Conservation (phyloP, 129 eudicot species). For the Arctium minus region DNA sequence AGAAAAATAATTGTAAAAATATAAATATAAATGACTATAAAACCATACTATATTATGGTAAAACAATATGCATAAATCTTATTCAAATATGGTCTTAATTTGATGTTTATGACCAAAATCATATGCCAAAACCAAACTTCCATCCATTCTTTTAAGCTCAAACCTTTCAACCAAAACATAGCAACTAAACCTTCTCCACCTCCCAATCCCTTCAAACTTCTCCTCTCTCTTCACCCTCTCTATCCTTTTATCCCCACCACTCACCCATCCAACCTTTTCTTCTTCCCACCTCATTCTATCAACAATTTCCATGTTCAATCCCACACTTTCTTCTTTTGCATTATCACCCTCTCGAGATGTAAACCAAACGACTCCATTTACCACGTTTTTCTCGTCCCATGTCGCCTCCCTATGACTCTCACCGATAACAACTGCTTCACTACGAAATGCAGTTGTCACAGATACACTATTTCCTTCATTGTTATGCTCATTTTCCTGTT, state of each 20-base stretch:
- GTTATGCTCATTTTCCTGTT: conserved; percentile 19
- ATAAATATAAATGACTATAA: background rate
- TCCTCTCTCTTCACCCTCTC: conserved; percentile 39
- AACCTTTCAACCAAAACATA: conserved; percentile 82
- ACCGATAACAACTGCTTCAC: conserved; percentile 34
- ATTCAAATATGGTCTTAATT: conserved; percentile 44
- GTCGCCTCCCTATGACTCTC: conserved; percentile 42
- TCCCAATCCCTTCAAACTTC: conserved; percentile 34
- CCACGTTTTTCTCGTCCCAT: conserved; percentile 35
- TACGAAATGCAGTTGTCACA: conserved; percentile 24
- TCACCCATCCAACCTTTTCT: conserved; percentile 65
- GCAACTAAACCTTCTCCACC: conserved; percentile 53
- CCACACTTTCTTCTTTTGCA: conserved; percentile 35
- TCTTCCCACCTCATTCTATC: conserved; percentile 66
- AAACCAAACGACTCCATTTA: conserved; percentile 31
- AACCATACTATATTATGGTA: background rate
- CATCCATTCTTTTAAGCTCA: conserved; percentile 69
- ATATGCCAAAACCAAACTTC: conserved; percentile 55
- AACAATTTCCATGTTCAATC: conserved; percentile 39
- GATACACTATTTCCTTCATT: conserved; percentile 9
- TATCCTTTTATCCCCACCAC: conserved; percentile 32
- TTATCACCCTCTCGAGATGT: background rate
- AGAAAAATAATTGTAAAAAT: background rate
- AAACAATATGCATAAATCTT: background rate
- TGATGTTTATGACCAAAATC: conserved; percentile 50